phyloP scores from a whole-genome alignment of 495 filamentous ascomycete species.

The Tuber magnatum region DNA sequence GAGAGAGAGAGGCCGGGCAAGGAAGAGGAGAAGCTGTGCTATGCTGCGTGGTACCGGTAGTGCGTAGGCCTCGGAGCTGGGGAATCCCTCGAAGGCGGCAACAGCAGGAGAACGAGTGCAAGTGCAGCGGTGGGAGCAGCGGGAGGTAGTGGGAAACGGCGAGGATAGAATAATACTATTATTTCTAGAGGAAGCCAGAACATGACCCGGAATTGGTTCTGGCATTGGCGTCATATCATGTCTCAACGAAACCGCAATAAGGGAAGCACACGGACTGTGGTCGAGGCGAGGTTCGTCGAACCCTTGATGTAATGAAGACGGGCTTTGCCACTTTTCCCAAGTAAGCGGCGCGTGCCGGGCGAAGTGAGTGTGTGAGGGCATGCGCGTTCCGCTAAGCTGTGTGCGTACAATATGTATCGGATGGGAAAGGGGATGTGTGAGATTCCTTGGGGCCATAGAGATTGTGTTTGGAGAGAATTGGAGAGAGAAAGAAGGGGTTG shows the following conservation, averaged over 20 bases:
- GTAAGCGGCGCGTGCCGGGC: slow-evolving; percentile 42
- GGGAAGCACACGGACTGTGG: slow-evolving; percentile 23
- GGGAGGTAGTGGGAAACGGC: slow-evolving; percentile 21
- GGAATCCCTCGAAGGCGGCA: neutral
- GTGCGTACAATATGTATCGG: slow-evolving; percentile 34
- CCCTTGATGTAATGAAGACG: slow-evolving; percentile 41
- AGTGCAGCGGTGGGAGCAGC: slow-evolving; percentile 16
- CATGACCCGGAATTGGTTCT: slow-evolving; percentile 36
- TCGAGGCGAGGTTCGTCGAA: slow-evolving; percentile 35
- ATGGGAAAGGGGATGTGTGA: slow-evolving; percentile 37
- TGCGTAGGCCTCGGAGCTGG: slow-evolving; percentile 5
- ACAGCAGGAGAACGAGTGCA: neutral
- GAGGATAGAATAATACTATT: slow-evolving; percentile 4
- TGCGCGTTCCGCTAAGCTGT: slow-evolving; percentile 39
- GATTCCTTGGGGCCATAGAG: slow-evolving; percentile 31
- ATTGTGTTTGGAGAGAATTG: slow-evolving; percentile 37
- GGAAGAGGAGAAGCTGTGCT: slow-evolving; percentile 29
- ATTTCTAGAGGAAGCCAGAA: slow-evolving; percentile 29
- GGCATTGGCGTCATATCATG: slow-evolving; percentile 40
- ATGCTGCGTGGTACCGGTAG: slow-evolving; percentile 23
- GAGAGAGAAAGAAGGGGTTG: slow-evolving; percentile 33
- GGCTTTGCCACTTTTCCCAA: slow-evolving; percentile 40
- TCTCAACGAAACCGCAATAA: slow-evolving; percentile 30
- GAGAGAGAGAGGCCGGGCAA: slow-evolving; percentile 34
- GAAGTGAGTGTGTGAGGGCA: slow-evolving; percentile 36